Base-by-base conservation (phyloP, 108 stramenopile genomes). In the Asterionellopsis glacialis region DNA sequence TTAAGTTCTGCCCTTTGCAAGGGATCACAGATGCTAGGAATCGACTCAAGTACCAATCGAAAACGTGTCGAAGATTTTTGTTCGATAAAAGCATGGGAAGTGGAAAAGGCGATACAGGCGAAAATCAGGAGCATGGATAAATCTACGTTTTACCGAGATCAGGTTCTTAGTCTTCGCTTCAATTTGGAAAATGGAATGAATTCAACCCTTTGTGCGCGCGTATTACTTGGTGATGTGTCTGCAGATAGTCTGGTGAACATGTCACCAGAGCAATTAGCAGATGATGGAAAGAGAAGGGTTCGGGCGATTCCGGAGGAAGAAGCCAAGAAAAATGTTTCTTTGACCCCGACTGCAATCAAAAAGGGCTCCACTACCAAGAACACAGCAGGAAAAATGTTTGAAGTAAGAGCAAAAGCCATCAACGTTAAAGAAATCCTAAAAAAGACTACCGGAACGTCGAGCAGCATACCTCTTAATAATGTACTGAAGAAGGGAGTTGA, bases 211-310 rank as follows among this genome's bases (percentile, higher is more conserved):
- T 82, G 81, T 59, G 63, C 81, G 0, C 62, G 74, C 15, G 70
- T 91, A 1, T 58, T 91, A 18, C 47, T 65, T 0, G 82, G 82
- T 15, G 65, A 85, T 11, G 53, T 91, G 13, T 25, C 45, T 14
- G 52, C 76, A 6, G 53, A 52, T 28, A 68, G 74, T 5, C 63
- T 91, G 25, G 63, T 91, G 0, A 47, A 41, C 19, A 88, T 88
- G 86, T 69, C 82, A 21, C 26, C 67, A 7, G 84, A 82, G 15
- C 70, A 83, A 53, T 54, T 87, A 26, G 84, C 85, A 3, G 84
- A 73, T 57, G 68, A 71, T 43, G 73, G 80, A 43, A 19, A 65
- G 33, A 80, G 75, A 38, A 44, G 53, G 24, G 79, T 68, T 21
- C 70, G 80, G 45, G 73, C 59, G 21, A 65, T 65, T 19, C 75